Evolutionary conservation across 495 filamentous ascomycete genomes (phyloP).

Genomic region (Talaromyces liani): DNA sequence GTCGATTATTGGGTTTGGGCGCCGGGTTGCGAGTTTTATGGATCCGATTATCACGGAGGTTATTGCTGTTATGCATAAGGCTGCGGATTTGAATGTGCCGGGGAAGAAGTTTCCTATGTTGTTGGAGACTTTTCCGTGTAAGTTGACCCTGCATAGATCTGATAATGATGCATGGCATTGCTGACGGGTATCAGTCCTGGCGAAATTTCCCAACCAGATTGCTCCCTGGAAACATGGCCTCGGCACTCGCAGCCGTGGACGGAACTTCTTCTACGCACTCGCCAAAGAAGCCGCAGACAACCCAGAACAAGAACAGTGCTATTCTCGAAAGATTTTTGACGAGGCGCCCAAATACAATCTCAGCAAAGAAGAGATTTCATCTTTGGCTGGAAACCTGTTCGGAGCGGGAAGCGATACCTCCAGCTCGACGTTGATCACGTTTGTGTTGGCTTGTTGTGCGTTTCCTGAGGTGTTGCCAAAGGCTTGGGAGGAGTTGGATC

Average conservation of each 20-base stretch:
- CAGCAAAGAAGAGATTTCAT: constrained; percentile 26
- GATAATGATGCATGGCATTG: not conserved
- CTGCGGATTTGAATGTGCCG: constrained; percentile 34
- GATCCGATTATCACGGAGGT: constrained; percentile 41
- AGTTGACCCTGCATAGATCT: constrained; percentile 1
- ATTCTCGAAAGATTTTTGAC: constrained; percentile 29
- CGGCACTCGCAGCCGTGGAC: constrained; percentile 22
- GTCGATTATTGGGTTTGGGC: not conserved
- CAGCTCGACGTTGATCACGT: constrained; percentile 23
- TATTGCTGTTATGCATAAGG: constrained; percentile 30
- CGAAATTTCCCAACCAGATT: constrained; percentile 24
- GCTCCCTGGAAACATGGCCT: constrained; percentile 33
- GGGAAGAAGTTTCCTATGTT: constrained; percentile 56
- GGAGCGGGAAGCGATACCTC: constrained; percentile 33
- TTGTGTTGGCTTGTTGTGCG: constrained; percentile 26
- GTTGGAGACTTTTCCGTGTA: constrained; percentile 50
- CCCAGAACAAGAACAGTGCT: constrained; percentile 17
- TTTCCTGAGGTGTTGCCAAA: constrained; percentile 23
- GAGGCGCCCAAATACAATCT: constrained; percentile 32
- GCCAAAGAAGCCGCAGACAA: constrained; percentile 32
- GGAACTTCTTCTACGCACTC: constrained; percentile 33
- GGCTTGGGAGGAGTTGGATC: constrained; percentile 40
- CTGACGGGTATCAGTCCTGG: constrained; percentile 21
- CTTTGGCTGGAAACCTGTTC: constrained; percentile 24
- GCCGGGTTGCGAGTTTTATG: constrained; percentile 17